These are phyloP conservation scores for Aphanoascus verrucosus DNA, from an alignment of 2,329 filamentous ascomycete genomes.

Conservation along the genomic window DNA sequence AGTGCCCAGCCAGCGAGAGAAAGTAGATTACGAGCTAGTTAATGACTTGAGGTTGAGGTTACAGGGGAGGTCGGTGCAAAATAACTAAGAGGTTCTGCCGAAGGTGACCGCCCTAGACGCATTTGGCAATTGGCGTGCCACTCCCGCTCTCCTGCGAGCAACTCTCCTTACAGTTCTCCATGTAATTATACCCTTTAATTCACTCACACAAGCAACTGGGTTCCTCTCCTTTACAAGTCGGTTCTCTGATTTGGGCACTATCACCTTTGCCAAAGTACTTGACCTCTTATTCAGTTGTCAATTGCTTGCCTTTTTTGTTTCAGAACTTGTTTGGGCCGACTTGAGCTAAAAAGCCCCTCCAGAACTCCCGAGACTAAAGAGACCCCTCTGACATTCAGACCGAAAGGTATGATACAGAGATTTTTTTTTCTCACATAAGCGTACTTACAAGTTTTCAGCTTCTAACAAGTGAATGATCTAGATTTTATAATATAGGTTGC, in stretches of 20 bases:
- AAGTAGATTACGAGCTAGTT: no score
- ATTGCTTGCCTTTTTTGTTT: conserved; percentile 5
- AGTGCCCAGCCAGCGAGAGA: no score
- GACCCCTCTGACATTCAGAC: conserved; percentile 1
- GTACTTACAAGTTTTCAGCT: neutral
- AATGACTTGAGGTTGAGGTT: neutral
- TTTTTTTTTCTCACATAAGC: neutral
- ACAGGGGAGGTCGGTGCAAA: neutral
- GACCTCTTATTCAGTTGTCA: neutral
- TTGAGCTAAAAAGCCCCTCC: conserved; percentile 9
- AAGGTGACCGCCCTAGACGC: conserved; percentile 11
- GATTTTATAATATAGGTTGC: no score
- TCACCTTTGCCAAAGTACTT: neutral
- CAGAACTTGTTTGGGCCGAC: conserved; percentile 9
- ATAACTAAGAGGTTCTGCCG: neutral
- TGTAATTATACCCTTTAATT: conserved; percentile 4
- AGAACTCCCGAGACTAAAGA: neutral
- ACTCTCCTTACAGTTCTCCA: neutral
- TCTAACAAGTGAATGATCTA: neutral
- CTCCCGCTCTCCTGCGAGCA: no score
- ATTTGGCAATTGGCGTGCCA: conserved; percentile 8
- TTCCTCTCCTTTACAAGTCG: neutral
- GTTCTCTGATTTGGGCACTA: neutral
- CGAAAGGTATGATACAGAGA: neutral
- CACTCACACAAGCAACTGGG: neutral